phyloP scores from a whole-genome alignment of 352 stramenopile species.

The Blastocystis sp. region DNA sequence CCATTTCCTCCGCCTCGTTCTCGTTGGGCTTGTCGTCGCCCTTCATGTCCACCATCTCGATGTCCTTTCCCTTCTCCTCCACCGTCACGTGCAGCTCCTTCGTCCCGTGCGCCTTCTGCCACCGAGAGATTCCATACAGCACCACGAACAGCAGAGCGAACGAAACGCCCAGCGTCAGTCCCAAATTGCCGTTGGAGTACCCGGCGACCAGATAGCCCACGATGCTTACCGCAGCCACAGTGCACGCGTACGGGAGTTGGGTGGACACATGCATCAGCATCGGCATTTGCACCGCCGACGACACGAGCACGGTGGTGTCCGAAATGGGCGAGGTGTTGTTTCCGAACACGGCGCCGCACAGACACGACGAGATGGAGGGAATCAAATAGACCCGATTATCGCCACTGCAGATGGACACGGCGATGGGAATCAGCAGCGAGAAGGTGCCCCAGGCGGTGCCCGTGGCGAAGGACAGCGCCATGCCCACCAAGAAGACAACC shows the following conservation, averaged over 20 bases:
- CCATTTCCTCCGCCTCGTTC: constrained; percentile 14
- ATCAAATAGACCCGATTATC: constrained; percentile 81
- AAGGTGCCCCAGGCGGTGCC: constrained; percentile 85
- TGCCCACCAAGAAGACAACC: constrained; percentile 82
- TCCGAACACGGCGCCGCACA: constrained; percentile 82
- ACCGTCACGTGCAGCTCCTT: not conserved
- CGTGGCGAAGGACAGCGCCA: constrained; percentile 83
- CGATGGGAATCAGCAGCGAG: constrained; percentile 87
- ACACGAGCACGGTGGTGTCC: constrained; percentile 85
- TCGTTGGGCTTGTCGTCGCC: not conserved
- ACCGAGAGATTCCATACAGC: constrained; percentile 12
- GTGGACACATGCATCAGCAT: constrained; percentile 76
- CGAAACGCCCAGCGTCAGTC: constrained; percentile 15
- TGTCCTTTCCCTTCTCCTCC: constrained; percentile 42
- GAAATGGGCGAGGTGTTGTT: constrained; percentile 85
- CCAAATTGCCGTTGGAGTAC: constrained; percentile 24
- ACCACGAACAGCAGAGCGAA: constrained; percentile 2
- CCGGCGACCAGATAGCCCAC: constrained; percentile 48
- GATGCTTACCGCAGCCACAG: constrained; percentile 75
- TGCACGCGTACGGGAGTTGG: constrained; percentile 77
- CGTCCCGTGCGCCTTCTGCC: constrained; percentile 23
- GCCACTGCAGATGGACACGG: constrained; percentile 78
- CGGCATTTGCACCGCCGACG: constrained; percentile 78
- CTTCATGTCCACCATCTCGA: constrained; percentile 9
- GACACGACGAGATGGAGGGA: constrained; percentile 83